These are phyloP conservation scores for Nakaseomyces sp. DNA, from an alignment of 1,139 yeast genomes.

Conservation along the genomic window DNA sequence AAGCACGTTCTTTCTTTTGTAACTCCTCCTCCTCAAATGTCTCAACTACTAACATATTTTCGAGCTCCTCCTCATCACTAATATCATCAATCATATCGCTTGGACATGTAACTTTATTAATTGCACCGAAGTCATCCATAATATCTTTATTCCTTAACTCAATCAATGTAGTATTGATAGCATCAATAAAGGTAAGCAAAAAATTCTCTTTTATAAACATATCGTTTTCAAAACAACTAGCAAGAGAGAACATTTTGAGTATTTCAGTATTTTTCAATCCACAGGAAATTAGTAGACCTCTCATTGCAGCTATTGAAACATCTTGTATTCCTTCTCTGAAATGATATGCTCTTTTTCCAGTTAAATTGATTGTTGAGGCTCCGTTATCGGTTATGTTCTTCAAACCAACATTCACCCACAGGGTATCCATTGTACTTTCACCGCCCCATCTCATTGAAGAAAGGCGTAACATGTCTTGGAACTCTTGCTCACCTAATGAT, in stretches of 20 bases:
- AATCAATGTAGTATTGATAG: constrained; percentile 35
- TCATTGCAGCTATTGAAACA: constrained; percentile 60
- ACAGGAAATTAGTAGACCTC: constrained; percentile 62
- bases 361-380: constrained; percentile 9
- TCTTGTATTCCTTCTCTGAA: constrained; percentile 40
- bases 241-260: constrained; percentile 52
- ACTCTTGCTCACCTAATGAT: constrained; percentile 26
- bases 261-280: constrained; percentile 60
- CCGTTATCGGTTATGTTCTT: constrained; percentile 19
- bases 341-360: not conserved
- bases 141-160: not conserved
- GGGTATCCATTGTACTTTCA: constrained; percentile 29
- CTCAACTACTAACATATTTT: constrained; percentile 34
- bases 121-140: constrained; percentile 47
- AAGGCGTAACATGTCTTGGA: constrained; percentile 30
- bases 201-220: constrained; percentile 45
- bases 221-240: constrained; percentile 49
- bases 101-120: constrained; percentile 41
- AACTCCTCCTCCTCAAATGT: constrained; percentile 42
- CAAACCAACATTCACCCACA: constrained; percentile 17
- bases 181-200: constrained; percentile 39
- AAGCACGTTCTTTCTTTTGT: constrained; percentile 42
- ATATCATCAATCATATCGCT: constrained; percentile 7
- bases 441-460: constrained; percentile 11
- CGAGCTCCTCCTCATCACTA: constrained; percentile 7